Evolutionary conservation across 2,329 filamentous ascomycete genomes (phyloP), one percentile per base, ranked within the genome.

Genomic region (Teratosphaeria nubilosa): DNA sequence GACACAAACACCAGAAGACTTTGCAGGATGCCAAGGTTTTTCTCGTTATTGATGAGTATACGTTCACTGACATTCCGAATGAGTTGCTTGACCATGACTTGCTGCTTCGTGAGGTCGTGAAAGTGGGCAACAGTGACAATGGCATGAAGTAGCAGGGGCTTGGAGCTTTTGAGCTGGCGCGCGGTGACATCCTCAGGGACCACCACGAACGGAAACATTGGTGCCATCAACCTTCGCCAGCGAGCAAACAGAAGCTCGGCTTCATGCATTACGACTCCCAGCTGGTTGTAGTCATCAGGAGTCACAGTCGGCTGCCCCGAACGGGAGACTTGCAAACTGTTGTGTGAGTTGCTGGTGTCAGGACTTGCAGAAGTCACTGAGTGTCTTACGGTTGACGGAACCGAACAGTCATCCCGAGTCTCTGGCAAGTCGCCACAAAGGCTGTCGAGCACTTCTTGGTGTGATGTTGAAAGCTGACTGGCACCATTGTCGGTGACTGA

Each of bases 11-110:
- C 53, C 14, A 67, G 51, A 32, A 69, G 62, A 6, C 59, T 65
- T 51, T 70, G 66, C n/a, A 71, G 34, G 34, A 69, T 54, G 25
- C 68, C 69, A 14, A 69, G 37, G 3, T 61, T 63, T 55, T 69
- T 69, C 59, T 71, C 68, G 32, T 63, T 64, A 14, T 68, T 66
- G 25, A 70, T 62, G 41, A 71, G 60, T 14, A 69, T 63, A 22
- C 65, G 58, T 52, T 69, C 64, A 34, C 63, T 65, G 30, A 70
- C 58, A n/a, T 68, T 64, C 5, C 65, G 63, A 58, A 68, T 66
- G 22, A 71, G 53, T 30, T 66, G 59, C 58, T 65, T 66, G 27
- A 69, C 62, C 50, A 68, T 61, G 1, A 50, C 24, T 41, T 65
- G 64, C 52, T 70, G 68, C 24, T 63, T 59, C 1, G 65, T 58